Base-by-base conservation (phyloP, 164 flowering plant species). In the Chimonanthus salicifolius region DNA sequence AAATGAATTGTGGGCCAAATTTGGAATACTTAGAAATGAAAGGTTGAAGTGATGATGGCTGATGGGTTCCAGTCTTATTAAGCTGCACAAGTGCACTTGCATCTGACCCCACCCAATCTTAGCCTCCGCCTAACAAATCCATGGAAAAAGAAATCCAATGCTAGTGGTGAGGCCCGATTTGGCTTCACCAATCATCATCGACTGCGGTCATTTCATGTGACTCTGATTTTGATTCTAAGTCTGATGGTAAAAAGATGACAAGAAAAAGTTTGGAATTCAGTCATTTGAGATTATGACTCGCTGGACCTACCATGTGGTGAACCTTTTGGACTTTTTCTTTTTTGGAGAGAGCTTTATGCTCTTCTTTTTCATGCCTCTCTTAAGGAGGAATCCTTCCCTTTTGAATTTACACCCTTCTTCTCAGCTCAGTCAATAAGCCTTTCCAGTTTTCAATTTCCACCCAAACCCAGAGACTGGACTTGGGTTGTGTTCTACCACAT, bases 111-210 rank as follows among this genome's bases (percentile, higher is more conserved):
- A 68, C 70, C 33, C 8, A n/a, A 47, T 68, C 70, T n/a, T 48
- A 68, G 70, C 58, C 70, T 44, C 68, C 2, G 68, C 68, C 68
- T 66, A 66, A 66, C 68, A 66, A 66, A 66, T 66, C 68, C 68
- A 5, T 15, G 13, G 68, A 45, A 66, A 66, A 48, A 66, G n/a
- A 4, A 13, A 48, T 33, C 48, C 48, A 66, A 3, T 44, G 47
- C 44, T 11, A 66, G 45, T 44, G 68, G 15, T 65, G 13, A 21
- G 49, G 47, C 16, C 44, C 15, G 47, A 43, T 33, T 9, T 65
- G 68, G 46, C 47, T 21, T 63, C 68, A 33, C 48, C 46, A 65
- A 43, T 18, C 20, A n/a, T 10, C 20, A 16, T 16, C 65, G 13
- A 9, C 68, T 44, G 48, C 44, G 46, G 47, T 7, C 68, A 66